A percentile compares a stretch with the other conserved stretches of the same genome.
Conservation (phyloP, 495 filamentous ascomycete genomes). For the Tricharina praecox region DNA sequence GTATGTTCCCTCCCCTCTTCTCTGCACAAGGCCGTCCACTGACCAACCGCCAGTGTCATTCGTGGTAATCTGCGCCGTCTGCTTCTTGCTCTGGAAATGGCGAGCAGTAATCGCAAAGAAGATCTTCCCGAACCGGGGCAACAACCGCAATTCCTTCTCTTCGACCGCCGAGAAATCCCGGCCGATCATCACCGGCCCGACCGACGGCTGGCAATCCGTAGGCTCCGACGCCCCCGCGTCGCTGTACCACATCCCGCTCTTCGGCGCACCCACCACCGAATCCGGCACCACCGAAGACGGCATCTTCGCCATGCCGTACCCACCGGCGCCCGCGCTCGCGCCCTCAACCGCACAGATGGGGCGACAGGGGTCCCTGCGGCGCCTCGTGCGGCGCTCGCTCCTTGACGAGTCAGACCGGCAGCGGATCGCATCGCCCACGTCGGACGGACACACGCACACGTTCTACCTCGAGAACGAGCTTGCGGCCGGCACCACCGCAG, state of each 20-base stretch:
- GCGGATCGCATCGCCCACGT: no score
- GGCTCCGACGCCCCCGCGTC: not conserved
- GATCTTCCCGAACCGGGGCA: not conserved
- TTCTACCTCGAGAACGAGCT: slow-evolving; percentile 11
- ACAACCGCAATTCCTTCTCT: slow-evolving; percentile 3
- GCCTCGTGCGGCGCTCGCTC: not conserved
- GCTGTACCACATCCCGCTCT: not conserved
- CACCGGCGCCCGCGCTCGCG: slow-evolving; percentile 11
- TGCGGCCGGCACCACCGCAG: not conserved
- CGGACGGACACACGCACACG: no score
- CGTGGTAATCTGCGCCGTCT: slow-evolving; percentile 9
- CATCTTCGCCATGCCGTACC: not conserved
- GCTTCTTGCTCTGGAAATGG: slow-evolving; percentile 15
- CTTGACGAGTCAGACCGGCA: not conserved
- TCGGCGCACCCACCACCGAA: slow-evolving; percentile 7
- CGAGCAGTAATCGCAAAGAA: slow-evolving; percentile 4
- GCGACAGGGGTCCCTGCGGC: not conserved
- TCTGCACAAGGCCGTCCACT: not conserved
- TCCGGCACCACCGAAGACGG: not conserved
- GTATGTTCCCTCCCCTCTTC: slow-evolving; percentile 4
- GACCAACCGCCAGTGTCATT: slow-evolving; percentile 4
- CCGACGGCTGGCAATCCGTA: not conserved
- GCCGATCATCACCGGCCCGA: not conserved
- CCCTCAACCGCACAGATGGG: slow-evolving; percentile 11
- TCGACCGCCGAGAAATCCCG: not conserved